Evolutionary conservation across 176 grass and related monocot genomes (phyloP).

Genomic region (Carex littledalei): DNA sequence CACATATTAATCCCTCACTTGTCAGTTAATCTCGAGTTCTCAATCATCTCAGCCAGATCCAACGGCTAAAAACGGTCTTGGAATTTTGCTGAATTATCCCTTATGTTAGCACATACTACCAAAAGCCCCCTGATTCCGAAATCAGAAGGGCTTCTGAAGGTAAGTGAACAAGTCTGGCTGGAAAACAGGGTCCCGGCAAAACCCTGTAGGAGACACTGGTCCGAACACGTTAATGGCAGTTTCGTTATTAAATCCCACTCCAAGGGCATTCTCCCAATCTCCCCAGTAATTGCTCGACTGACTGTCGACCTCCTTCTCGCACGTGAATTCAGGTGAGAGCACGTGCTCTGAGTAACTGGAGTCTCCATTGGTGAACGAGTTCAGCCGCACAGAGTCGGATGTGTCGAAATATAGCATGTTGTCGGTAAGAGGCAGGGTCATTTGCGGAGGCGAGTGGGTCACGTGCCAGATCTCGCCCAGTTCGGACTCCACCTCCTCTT

Average conservation of each 20-base stretch:
- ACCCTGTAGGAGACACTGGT: slow-evolving; percentile 21
- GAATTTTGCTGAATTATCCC: not conserved
- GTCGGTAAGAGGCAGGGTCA: not conserved
- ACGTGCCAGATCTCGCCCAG: slow-evolving; percentile 31
- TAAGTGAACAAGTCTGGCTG: slow-evolving; percentile 50
- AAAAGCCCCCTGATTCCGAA: not conserved
- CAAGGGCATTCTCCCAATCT: slow-evolving; percentile 27
- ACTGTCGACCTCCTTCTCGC: slow-evolving; percentile 64
- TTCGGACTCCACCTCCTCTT: slow-evolving; percentile 36
- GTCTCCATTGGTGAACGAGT: slow-evolving; percentile 29
- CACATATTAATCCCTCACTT: not conserved
- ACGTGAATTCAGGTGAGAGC: slow-evolving; percentile 46
- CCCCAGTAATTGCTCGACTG: slow-evolving; percentile 30
- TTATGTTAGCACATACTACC: slow-evolving; percentile 13
- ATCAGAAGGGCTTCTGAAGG: slow-evolving; percentile 53
- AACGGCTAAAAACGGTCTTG: not conserved
- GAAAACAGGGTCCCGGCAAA: slow-evolving; percentile 28
- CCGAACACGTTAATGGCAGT: slow-evolving; percentile 10
- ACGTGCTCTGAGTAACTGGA: slow-evolving; percentile 82
- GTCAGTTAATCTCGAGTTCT: not conserved
- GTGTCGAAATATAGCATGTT: slow-evolving; percentile 60
- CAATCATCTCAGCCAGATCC: not conserved
- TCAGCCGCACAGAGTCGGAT: slow-evolving; percentile 34
- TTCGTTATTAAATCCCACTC: slow-evolving; percentile 24
- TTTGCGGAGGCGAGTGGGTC: not conserved